Base-by-base conservation (phyloP, 805 yeast species). In the Spencermartinsiella europaea region DNA sequence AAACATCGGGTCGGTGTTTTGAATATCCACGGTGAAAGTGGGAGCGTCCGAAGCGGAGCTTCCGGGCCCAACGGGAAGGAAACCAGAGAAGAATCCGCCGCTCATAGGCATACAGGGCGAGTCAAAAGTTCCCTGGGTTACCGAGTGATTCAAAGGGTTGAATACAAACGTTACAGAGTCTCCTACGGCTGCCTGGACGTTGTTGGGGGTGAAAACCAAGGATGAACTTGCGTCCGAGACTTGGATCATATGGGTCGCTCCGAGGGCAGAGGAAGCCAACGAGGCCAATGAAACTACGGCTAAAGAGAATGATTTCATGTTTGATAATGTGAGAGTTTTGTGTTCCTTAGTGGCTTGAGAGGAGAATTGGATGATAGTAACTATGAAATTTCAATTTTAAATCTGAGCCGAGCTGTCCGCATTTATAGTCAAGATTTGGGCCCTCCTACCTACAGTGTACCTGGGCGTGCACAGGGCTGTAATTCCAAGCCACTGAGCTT, bases 1-100 rank as follows among this genome's bases (percentile, higher is more conserved):
- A 57, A 57, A 55, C 35, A 55, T 50, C 10, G 59, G 59, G 38
- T 52, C 50, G 4, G 58, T 49, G 31, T 17, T 37, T 42, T 43
- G 52, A 42, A 55, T 40, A 28, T 36, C 25, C 35, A 55, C 46
- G 31, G 49, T 44, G 44, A 39, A 55, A n/a, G 50, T 48, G 14
- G 52, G 51, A 21, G 25, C 38, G 20, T 44, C 20, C 8, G 37
- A 19, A 15, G 20, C n/a, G 31, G 44, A 15, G 20, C 20, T 33
- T 7, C 37, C 8, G 19, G 25, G 14, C 8, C 14, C n/a, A 31
- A 45, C 39, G 17, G 56, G 31, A 20, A 47, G 20, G 45, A 54
- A 40, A 3, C 59, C 59, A 10, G 59, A 55, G 47, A 33, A 55
- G 44, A 54, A 38, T 12, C 54, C 56, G 15, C 40, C 49, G 0